Base-by-base conservation (phyloP, 2,329 filamentous ascomycete genomes). In the Fusarium xyrophilum region DNA sequence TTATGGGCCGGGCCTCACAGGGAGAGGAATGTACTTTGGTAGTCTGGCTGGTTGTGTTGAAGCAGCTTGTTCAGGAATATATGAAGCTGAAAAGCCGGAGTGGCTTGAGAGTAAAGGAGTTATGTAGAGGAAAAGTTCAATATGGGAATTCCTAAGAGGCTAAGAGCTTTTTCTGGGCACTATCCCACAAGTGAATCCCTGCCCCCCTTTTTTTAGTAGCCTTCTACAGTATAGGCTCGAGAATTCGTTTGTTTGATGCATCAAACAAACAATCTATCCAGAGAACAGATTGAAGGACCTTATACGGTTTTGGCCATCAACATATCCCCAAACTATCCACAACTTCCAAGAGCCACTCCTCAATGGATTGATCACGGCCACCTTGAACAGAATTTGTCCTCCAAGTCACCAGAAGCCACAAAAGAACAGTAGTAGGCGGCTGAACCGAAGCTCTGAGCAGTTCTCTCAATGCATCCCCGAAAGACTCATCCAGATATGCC, bases 11-110 rank as follows among this genome's bases (percentile, higher is more conserved):
- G 69, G 66, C 0, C 44, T 71, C 2, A 71, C 63, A 3, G 60
- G 68, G 15, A 60, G 66, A 23, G 53, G 42, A 1, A 75, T 75
- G 36, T 62, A 67, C 11, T 78, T 77, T 57, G 72, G 66, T 2
- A 70, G 72, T 19, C 40, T 76, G 17, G 68, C 57, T 33, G 55
- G 21, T 1, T 77, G 74, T 52, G 66, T 76, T 35, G 59, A 68
- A 3, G 68, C 70, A 2, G 74, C 72, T 10, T 76, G 70, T 35
- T 36, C 30, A 8, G 63, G 67, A 3, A 30, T 5, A 17, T 65
- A 54, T 40, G 42, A 60, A 23, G 25, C 38, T 27, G 13, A 27
- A 3, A 67, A 6, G 19, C 67, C 67, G 8, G 30, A 4, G 7
- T 69, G 67, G 67, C 38, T 67, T 7, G 5, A 14, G 25, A 6